These are phyloP conservation scores for Nemania diffusa DNA, from an alignment of 2,329 filamentous ascomycete genomes.

Conservation along the genomic window DNA sequence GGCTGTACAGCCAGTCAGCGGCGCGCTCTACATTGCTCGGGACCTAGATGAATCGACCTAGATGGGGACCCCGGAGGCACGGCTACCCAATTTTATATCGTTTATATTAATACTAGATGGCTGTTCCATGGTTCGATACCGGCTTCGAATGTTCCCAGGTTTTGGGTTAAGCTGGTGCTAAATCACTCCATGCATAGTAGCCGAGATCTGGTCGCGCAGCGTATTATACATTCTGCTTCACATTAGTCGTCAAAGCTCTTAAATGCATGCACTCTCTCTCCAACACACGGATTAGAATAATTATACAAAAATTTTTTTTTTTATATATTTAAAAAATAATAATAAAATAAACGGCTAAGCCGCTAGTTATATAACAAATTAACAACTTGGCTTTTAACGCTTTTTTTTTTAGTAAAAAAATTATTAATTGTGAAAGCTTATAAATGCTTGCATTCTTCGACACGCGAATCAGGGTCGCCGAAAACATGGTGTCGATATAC, in stretches of 20 bases:
- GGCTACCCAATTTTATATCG: conserved; percentile 15
- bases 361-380: too few species aligned
- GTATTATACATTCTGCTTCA: not conserved
- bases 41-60: conserved; percentile 19
- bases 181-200: not conserved
- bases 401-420: too few species aligned
- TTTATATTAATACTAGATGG: conserved; percentile 8
- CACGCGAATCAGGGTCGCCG: too few species aligned
- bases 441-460: too few species aligned
- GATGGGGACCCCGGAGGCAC: not conserved
- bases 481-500: too few species aligned
- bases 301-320: too few species aligned
- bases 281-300: not conserved
- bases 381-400: too few species aligned
- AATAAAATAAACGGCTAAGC: too few species aligned
- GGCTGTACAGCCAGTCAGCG: conserved; percentile 11
- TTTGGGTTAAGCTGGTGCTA: conserved; percentile 13
- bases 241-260: too few species aligned
- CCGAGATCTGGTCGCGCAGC: not conserved
- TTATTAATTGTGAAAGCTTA: too few species aligned
- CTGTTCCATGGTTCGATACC: not conserved
- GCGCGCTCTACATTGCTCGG: not conserved
- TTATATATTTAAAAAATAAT: not conserved
- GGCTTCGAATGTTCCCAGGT: not conserved
- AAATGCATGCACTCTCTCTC: not conserved